These are phyloP conservation scores for Epithele typhae DNA, from an alignment of 768 basidiomycete genomes.

Conservation along the genomic window DNA sequence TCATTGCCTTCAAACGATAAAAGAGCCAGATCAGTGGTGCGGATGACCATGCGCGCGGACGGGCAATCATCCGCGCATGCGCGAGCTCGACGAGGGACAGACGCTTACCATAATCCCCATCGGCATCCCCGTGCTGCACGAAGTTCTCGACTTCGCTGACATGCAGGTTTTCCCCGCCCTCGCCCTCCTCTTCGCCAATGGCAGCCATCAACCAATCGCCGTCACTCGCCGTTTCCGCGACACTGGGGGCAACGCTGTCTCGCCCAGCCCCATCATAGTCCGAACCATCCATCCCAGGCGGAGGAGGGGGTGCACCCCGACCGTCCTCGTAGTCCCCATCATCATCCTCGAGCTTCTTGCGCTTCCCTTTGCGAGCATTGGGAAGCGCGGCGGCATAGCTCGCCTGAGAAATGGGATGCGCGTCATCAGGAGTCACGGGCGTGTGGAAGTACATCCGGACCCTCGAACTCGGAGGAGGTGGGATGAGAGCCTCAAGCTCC, in stretches of 20 bases:
- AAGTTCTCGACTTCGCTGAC: constrained; percentile 17
- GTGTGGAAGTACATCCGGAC: constrained; percentile 93
- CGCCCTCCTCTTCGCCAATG: constrained; percentile 49
- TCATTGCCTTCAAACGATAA: constrained; percentile 49
- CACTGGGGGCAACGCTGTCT: constrained; percentile 63
- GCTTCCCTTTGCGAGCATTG: constrained; percentile 71
- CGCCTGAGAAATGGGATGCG: constrained; percentile 64
- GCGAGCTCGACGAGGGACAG: constrained; percentile 17
- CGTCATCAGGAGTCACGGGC: constrained; percentile 78
- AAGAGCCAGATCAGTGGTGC: constrained; percentile 53
- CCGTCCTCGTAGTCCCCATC: constrained; percentile 76
- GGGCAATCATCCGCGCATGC: constrained; percentile 26
- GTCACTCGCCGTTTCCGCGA: constrained; percentile 61
- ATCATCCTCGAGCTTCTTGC: constrained; percentile 88
- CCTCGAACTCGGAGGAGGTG: constrained; percentile 65
- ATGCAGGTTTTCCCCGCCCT: constrained; percentile 17
- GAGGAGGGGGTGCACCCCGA: constrained; percentile 63
- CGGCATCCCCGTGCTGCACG: constrained; percentile 22
- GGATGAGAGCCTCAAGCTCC: constrained; percentile 21
- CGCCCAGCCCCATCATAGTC: constrained; percentile 39
- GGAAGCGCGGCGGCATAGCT: constrained; percentile 42
- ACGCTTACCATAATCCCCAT: constrained; percentile 32
- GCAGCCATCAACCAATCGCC: constrained; percentile 89
- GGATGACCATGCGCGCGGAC: constrained; percentile 34
- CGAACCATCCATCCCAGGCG: constrained; percentile 32